These are phyloP conservation scores for Suillus variegatus DNA, from an alignment of 768 basidiomycete species.

Conservation along the genomic window DNA sequence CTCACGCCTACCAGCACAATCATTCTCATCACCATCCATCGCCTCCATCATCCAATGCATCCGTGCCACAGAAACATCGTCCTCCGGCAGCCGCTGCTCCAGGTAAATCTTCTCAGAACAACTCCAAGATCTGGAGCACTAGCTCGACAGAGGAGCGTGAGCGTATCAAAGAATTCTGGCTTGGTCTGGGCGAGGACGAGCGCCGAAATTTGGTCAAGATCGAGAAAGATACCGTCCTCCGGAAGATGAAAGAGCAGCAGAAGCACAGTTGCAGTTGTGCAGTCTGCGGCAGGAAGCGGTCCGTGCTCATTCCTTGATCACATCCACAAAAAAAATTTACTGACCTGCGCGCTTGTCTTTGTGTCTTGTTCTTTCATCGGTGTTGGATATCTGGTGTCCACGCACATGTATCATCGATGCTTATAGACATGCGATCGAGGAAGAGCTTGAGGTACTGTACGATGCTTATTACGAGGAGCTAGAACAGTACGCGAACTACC, in stretches of 20 bases:
- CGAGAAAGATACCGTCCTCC: conserved; percentile 96
- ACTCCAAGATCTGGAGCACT: conserved; percentile 93
- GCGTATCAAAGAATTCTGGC: conserved; percentile 98
- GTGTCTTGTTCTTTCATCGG: conserved; percentile 20
- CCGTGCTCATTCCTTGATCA: conserved; percentile 41
- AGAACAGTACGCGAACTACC: conserved; percentile 98
- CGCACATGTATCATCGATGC: conserved; percentile 19
- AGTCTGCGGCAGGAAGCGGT: conserved; percentile 97
- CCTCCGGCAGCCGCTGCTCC: conserved; percentile 29
- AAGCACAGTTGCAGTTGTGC: conserved; percentile 95
- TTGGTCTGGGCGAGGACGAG: conserved; percentile 88
- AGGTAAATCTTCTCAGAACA: conserved; percentile 38
- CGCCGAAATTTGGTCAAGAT: conserved; percentile 91
- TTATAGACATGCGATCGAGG: conserved; percentile 92
- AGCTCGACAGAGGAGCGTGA: conserved; percentile 92
- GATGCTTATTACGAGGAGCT: conserved; percentile 99
- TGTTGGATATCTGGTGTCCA: conserved; percentile 11
- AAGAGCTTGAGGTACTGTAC: conserved; percentile 99
- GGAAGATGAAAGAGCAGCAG: conserved; percentile 99
- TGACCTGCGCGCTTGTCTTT: conserved; percentile 22
- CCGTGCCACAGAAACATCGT: conserved; percentile 31
- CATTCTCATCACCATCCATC: conserved; percentile 58
- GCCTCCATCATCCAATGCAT: conserved; percentile 37
- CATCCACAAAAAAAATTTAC: conserved; percentile 16
- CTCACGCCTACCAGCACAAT: conserved; percentile 51